Evolutionary conservation across 2,329 filamentous ascomycete species (phyloP).

Genomic region (Graphilbum fragrans): DNA sequence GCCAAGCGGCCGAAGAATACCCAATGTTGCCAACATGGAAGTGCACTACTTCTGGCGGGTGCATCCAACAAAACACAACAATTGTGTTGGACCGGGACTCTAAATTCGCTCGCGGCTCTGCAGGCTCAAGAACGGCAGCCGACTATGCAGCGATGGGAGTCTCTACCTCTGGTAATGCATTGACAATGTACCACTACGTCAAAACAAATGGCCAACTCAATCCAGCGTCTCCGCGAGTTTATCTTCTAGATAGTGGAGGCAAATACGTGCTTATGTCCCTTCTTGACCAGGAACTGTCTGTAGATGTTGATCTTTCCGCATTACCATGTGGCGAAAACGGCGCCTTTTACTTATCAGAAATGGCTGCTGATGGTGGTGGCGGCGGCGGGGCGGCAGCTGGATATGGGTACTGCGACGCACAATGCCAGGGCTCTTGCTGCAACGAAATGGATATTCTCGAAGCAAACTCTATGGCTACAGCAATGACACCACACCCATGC

Average conservation of each 20-base stretch:
- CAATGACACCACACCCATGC: slow-evolving; percentile 37
- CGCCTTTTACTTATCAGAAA: slow-evolving; percentile 46
- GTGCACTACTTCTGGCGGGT: slow-evolving; percentile 35
- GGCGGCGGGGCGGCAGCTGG: slow-evolving; percentile 50
- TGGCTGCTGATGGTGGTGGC: slow-evolving; percentile 46
- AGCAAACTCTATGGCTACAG: slow-evolving; percentile 32
- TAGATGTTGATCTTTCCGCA: slow-evolving; percentile 50
- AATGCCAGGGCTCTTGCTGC: slow-evolving; percentile 35
- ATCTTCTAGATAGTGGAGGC: slow-evolving; percentile 41
- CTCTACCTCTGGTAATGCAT: slow-evolving; percentile 1
- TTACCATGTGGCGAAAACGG: slow-evolving; percentile 53
- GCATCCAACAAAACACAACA: slow-evolving; percentile 31
- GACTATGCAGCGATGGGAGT: slow-evolving; percentile 6
- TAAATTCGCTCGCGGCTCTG: slow-evolving; percentile 3
- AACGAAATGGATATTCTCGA: slow-evolving; percentile 46
- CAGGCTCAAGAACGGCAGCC: slow-evolving; percentile 1
- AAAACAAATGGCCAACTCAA: too few relatives aligned
- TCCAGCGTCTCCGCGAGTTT: slow-evolving; percentile 30
- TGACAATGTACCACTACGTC: slow-evolving; percentile 7
- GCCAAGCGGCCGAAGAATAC: slow-evolving; percentile 29
- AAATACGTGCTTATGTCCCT: slow-evolving; percentile 44
- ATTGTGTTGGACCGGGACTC: slow-evolving; percentile 41
- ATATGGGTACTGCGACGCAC: slow-evolving; percentile 52
- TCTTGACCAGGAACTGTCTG: slow-evolving; percentile 46
- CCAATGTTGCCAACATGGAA: slow-evolving; percentile 36